Base-by-base conservation (phyloP, 208 protist species). In the Porcisia deanei region DNA sequence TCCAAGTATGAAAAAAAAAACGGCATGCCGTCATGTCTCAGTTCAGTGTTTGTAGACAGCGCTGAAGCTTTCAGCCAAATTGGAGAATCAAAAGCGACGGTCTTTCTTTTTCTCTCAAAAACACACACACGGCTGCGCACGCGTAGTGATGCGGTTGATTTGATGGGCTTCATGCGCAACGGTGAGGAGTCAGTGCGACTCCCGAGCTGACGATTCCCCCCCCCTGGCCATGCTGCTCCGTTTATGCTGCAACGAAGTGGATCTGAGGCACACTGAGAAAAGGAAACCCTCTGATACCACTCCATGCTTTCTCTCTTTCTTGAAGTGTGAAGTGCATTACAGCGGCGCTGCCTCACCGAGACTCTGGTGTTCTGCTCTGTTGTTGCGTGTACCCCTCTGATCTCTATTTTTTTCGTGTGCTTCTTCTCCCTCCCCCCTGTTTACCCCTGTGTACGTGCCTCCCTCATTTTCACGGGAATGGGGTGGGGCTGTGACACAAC, bases 371-470 rank as follows among this genome's bases (percentile, higher is more conserved):
- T 37, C 60, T 45, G 3, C 22, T 9, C 41, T 30, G 22, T 37
- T 18, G 14, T 30, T n/a, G 25, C 25, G 63, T 25, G 41, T 49
- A 20, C 41, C 22, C 59, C 34, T 81, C 47, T 41, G 54, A 53
- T 47, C 37, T 41, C 20, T 63, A 76, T 34, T 22, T 52, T 20
- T 18, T 70, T 14, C 58, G 20, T 52, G 43, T 34, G 14, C 20
- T 10, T n/a, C 14, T 3, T 12, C 10, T n/a, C 9, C 20, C 63
- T 73, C 80, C 80, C 47, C 39, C 59, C 64, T 52, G 47, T 52
- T 5, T 52, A 12, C 47, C 8, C 10, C 8, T 52, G 47, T 52
- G 47, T 52, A 52, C 54, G 18, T 43, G 45, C 66, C 5, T 10
- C 58, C 12, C 58, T 39, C 34, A 39, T 18, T 9, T 64, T 64